Conservation (phyloP, 2,329 filamentous ascomycete species). For the Diaporthe nobilis region DNA sequence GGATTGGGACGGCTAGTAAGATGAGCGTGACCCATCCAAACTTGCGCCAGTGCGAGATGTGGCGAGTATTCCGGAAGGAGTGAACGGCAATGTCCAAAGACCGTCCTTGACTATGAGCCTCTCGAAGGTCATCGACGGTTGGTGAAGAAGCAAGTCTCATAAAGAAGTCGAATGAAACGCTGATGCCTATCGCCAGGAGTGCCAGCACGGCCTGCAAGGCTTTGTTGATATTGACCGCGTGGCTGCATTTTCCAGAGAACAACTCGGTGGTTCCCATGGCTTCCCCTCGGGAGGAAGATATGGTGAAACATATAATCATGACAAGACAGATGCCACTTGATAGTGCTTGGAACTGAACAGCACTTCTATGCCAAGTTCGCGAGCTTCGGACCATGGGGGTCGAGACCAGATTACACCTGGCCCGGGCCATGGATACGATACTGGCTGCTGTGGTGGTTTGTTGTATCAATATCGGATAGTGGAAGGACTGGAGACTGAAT, state of each 20-base stretch:
- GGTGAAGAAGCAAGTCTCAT: background rate
- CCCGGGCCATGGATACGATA: background rate
- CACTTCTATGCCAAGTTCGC: background rate
- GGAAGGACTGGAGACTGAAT: too few relatives aligned
- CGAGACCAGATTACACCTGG: background rate
- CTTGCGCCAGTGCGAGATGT: background rate
- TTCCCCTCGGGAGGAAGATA: background rate
- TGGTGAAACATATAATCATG: background rate
- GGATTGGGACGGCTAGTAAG: background rate
- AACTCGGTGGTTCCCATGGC: background rate
- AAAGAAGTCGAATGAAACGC: background rate
- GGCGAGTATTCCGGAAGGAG: background rate
- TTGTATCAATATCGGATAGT: background rate
- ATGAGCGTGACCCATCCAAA: background rate
- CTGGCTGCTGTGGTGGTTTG: background rate
- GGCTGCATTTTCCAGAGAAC: background rate
- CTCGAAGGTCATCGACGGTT: background rate
- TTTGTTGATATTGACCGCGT: background rate
- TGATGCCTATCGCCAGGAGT: background rate
- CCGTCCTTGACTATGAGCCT: background rate
- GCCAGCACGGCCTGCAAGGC: background rate
- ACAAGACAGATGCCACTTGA: background rate
- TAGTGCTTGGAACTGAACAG: background rate
- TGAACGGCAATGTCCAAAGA: background rate
- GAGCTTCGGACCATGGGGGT: accelerated